These are phyloP conservation scores for Stachybotrys echinatus DNA, from an alignment of 2,329 filamentous ascomycete genomes.

Conservation along the genomic window DNA sequence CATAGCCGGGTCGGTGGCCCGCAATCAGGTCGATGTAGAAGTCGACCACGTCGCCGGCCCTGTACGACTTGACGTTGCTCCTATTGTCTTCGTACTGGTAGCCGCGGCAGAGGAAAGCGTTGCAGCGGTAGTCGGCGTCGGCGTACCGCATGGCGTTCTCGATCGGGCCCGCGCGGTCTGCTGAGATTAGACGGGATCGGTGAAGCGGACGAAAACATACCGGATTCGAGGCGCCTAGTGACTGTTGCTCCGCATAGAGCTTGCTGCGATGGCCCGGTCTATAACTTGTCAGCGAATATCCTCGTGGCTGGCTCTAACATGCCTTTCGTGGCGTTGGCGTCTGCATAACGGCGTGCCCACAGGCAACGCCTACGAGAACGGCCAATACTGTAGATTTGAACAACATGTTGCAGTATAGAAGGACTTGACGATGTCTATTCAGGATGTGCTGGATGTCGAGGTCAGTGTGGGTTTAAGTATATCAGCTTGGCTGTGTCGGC, in stretches of 20 bases:
- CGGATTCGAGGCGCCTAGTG: neutral
- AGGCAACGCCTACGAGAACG: too few species aligned
- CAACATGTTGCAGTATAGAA: too few species aligned
- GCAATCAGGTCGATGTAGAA: slow-evolving; percentile 1
- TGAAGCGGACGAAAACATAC: neutral
- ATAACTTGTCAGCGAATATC: neutral
- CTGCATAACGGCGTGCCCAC: too few species aligned
- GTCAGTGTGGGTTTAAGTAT: too few species aligned
- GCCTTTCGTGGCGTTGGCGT: too few species aligned
- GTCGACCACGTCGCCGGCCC: neutral
- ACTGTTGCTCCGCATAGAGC: neutral
- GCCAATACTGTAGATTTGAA: too few species aligned
- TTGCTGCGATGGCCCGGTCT: neutral
- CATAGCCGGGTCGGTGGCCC: neutral
- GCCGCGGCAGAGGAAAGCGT: slow-evolving; percentile 1
- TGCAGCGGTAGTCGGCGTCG: neutral
- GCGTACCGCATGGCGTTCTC: slow-evolving; percentile 1
- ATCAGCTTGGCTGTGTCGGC: too few species aligned
- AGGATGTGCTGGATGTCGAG: too few species aligned
- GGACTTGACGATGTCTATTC: too few species aligned
- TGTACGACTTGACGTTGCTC: neutral
- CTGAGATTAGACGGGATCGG: too few species aligned
- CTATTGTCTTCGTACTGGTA: slow-evolving; percentile 1
- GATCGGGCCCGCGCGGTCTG: slow-evolving; percentile 2
- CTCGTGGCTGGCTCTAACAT: too few species aligned